Evolutionary conservation across 352 stramenopile genomes (phyloP).

Genomic region (Globisporangium rhizosaccharum): DNA sequence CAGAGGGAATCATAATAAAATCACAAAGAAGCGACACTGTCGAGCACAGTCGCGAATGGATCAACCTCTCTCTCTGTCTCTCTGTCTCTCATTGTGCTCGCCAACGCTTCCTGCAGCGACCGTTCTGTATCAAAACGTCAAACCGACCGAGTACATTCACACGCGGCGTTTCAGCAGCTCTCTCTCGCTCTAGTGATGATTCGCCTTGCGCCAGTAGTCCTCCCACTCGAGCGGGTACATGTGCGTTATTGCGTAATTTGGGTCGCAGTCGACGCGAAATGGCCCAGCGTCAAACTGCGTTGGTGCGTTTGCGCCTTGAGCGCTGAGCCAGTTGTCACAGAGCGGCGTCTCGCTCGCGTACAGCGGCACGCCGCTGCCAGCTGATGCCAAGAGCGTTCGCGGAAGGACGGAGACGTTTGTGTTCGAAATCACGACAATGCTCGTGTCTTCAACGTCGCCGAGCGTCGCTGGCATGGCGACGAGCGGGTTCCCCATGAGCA

Average conservation of each 20-base stretch:
- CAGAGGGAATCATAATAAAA: too few species aligned
- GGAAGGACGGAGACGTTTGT: not conserved
- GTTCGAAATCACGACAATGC: not conserved
- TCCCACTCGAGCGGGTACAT: slow-evolving; percentile 3
- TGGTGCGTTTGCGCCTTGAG: not conserved
- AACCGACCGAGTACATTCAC: too few species aligned
- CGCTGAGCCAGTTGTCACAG: not conserved
- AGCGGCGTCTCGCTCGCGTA: too few species aligned
- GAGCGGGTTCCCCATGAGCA: slow-evolving; percentile 7
- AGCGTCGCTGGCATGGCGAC: slow-evolving; percentile 1
- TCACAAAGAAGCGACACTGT: too few species aligned
- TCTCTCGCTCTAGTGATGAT: not conserved
- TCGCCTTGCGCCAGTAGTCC: slow-evolving; percentile 2
- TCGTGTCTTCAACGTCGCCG: slow-evolving; percentile 4
- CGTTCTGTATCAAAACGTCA: too few species aligned
- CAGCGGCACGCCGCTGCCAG: too few species aligned
- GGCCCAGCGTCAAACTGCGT: not conserved
- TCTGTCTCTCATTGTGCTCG: too few species aligned
- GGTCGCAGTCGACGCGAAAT: not conserved
- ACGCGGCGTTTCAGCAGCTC: too few species aligned
- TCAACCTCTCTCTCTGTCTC: too few species aligned
- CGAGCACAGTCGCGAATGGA: too few species aligned
- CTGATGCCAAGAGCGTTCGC: too few species aligned
- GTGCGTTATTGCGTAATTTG: not conserved
- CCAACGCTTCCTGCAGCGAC: too few species aligned